A percentile compares a stretch with the other conserved stretches of the same genome.
These are phyloP conservation scores for Athelia psychrophila DNA, from an alignment of 1,284 basidiomycete genomes.

Conservation along the genomic window DNA sequence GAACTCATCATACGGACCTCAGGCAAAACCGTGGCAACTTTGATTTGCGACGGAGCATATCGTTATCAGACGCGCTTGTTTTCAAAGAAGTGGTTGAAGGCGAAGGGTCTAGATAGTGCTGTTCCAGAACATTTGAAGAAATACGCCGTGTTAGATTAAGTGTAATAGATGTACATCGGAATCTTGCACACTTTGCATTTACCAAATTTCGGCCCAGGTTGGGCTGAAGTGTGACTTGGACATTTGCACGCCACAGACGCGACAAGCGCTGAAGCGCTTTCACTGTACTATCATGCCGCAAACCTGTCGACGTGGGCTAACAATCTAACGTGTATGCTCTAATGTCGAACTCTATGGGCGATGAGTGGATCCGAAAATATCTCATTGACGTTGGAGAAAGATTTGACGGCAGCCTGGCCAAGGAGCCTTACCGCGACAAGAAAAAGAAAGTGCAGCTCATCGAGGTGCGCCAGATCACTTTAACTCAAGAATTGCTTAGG, in stretches of 20 bases:
- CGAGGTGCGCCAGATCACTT: slow-evolving; percentile 34
- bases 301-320: too few relatives aligned
- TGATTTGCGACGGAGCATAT: slow-evolving; percentile 94
- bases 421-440: slow-evolving; percentile 27
- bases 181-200: too few relatives aligned
- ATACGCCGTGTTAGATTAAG: slow-evolving; percentile 83
- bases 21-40: slow-evolving; percentile 88
- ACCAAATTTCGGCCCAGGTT: too few relatives aligned
- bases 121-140: slow-evolving; percentile 88
- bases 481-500: not conserved
- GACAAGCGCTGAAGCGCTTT: not conserved
- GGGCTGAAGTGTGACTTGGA: not conserved
- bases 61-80: slow-evolving; percentile 96
- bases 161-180: not conserved
- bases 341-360: slow-evolving; percentile 39
- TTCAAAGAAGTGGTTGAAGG: slow-evolving; percentile 91
- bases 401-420: slow-evolving; percentile 40
- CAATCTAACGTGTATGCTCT: too few relatives aligned
- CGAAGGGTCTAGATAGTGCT: slow-evolving; percentile 76
- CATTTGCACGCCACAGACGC: not conserved
- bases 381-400: slow-evolving; percentile 44
- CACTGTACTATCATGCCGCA: too few relatives aligned
- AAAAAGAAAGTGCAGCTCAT: slow-evolving; percentile 51
- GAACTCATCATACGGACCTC: slow-evolving; percentile 1
- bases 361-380: slow-evolving; percentile 53